Evolutionary conservation across 2,329 filamentous ascomycete species (phyloP), one percentile per base, ranked within the genome.

Genomic region (Xylaria sp.): DNA sequence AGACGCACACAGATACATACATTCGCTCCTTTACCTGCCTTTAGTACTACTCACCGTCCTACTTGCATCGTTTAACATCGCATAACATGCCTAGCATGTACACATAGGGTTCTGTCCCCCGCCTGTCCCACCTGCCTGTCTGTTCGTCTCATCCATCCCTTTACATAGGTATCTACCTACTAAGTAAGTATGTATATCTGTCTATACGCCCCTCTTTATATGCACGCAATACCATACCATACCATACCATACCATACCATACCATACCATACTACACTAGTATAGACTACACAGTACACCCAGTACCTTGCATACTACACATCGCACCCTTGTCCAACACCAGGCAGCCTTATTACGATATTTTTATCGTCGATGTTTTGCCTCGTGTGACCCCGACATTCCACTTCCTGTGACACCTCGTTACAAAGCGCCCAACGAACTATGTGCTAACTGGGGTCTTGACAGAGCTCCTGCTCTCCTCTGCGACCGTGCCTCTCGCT

Each of bases 281-380:
- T n/a, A n/a, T n/a, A n/a, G n/a, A n/a, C n/a, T 35, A 10, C 32
- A 35, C 10, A 35, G 8, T 35, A 1, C 32, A 35, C 5, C 5
- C 2, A 32, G 23, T 48, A 48, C 21, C 21, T 21, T 48, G 42
- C n/a, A n/a, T n/a, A n/a, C n/a, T n/a, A 57, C 21, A 25, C 21
- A 16, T 25, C 18, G 18, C 37, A 32, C 57, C 55, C 61, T 16
- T 18, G 54, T 60, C 51, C 57, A 18, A 6, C 40, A 27, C 18
- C 59, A 58, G 63, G 60, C 63, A 69, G 50, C 67, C 60, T 53
- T 53, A 32, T 57, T 57, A 42, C 60, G 13, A 21, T 60, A 27
- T 25, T 44, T 1, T 12, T 48, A 21, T 63, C 37, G 10, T 57
- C 50, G 10, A 13, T 29, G 13, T 18, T 32, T 35, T 50, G 35